Evolutionary conservation across 2,329 filamentous ascomycete species (phyloP), one percentile per base, ranked within the genome.

Genomic region (Parasarocladium wereldwijsianum): DNA sequence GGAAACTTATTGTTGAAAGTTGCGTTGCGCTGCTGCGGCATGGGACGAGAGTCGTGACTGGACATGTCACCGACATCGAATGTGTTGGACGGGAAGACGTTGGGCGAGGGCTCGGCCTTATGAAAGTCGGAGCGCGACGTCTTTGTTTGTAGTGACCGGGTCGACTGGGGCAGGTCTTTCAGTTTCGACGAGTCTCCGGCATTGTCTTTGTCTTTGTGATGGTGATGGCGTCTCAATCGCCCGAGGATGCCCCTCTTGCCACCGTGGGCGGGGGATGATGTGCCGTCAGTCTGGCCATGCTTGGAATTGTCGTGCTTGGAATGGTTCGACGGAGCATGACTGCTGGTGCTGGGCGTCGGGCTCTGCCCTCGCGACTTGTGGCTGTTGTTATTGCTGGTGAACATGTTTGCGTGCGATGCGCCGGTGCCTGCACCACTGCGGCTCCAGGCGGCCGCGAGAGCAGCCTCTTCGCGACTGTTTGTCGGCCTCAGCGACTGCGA

Each of bases 301-400:
- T 22, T 29, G 9, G 22, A 29, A 5, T 17, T 21, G 14, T 50
- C 38, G 43, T 62, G 49, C 40, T 57, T 44, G 53, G 64, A 45
- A 43, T 60, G 45, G 30, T 52, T 54, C 17, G 44, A 40, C 57
- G 50, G 46, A 14, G 59, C 65, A n/a, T n/a, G n/a, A 45, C 77
- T 83, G 41, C 68, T 69, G 24, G 69, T 62, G 50, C 82, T 90
- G 6, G 85, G 80, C 1, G 83, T 82, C 16, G 86, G 84, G 51
- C 86, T 93, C 36, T 80, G 70, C 9, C 82, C 75, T 39, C 85
- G 76, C 14, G 64, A 63, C 36, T 55, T 55, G n/a, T n/a, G n/a
- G n/a, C n/a, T n/a, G n/a, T n/a, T n/a, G n/a, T n/a, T n/a, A n/a
- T n/a, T n/a, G 27, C 58, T 50, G 40, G 47, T 40, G 58, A 66